These are phyloP conservation scores for Inonotus hispidus DNA, from an alignment of 1,284 basidiomycete genomes.

Conservation along the genomic window DNA sequence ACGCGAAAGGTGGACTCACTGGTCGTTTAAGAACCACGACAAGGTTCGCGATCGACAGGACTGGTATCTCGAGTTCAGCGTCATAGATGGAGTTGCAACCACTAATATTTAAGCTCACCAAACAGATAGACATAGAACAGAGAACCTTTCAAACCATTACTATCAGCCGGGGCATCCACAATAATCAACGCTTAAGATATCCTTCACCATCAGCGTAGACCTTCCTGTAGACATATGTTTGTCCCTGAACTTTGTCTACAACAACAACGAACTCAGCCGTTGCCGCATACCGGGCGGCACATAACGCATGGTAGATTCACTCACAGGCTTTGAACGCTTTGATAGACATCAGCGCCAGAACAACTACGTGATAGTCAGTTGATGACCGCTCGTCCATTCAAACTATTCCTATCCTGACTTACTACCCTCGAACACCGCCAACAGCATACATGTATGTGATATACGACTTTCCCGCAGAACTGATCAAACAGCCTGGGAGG, in stretches of 20 bases:
- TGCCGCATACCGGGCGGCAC: background rate
- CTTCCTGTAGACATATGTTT: background rate
- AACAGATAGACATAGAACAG: constrained; percentile 5
- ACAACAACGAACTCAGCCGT: background rate
- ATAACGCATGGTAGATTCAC: background rate
- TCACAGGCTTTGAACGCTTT: background rate
- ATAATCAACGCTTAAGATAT: background rate
- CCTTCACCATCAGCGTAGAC: background rate
- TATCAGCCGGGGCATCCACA: background rate
- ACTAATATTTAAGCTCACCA: background rate
- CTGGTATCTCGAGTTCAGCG: background rate
- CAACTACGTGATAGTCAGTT: background rate
- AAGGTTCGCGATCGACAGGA: background rate
- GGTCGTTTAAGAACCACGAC: background rate
- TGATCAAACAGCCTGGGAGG: background rate
- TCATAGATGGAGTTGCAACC: too few relatives aligned
- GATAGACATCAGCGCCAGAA: background rate
- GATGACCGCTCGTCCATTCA: background rate
- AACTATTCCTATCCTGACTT: background rate
- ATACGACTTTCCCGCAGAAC: background rate
- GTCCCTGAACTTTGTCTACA: background rate
- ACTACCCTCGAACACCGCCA: background rate
- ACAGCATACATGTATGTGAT: background rate
- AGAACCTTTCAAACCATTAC: background rate
- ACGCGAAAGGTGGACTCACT: too few relatives aligned